These are phyloP conservation scores for Cordyceps farinosa DNA, from an alignment of 2,329 filamentous ascomycete genomes.

Conservation along the genomic window DNA sequence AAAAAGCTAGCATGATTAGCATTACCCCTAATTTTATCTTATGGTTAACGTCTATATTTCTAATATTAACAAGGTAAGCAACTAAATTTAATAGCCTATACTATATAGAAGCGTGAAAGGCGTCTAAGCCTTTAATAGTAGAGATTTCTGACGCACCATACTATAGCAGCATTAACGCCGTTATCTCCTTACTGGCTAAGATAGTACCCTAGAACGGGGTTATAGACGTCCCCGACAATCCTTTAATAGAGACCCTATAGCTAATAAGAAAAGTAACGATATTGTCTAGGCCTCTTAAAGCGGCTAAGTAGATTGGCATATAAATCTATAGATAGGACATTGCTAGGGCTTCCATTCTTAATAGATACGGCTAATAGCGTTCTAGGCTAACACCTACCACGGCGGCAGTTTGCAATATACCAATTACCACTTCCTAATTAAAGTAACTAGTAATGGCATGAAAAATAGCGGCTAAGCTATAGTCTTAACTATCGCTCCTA, in stretches of 20 bases:
- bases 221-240: background rate
- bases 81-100: background rate
- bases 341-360: background rate
- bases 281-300: background rate
- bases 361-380: background rate
- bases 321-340: background rate
- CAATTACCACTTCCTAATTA: background rate
- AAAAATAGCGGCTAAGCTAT: background rate
- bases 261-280: background rate
- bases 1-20: background rate
- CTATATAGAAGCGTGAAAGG: background rate
- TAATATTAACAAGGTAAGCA: background rate
- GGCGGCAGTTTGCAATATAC: background rate
- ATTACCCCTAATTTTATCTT: background rate
- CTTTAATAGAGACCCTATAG: background rate
- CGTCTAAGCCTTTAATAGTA: background rate
- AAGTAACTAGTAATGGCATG: background rate
- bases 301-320: background rate
- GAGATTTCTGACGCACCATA: background rate
- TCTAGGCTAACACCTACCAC: background rate
- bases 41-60: background rate
- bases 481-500: background rate
- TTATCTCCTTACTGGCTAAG: background rate
- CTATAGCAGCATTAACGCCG: background rate
- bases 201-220: background rate